Conservation (phyloP, 306 rosid species). For the Castanospermum australe region DNA sequence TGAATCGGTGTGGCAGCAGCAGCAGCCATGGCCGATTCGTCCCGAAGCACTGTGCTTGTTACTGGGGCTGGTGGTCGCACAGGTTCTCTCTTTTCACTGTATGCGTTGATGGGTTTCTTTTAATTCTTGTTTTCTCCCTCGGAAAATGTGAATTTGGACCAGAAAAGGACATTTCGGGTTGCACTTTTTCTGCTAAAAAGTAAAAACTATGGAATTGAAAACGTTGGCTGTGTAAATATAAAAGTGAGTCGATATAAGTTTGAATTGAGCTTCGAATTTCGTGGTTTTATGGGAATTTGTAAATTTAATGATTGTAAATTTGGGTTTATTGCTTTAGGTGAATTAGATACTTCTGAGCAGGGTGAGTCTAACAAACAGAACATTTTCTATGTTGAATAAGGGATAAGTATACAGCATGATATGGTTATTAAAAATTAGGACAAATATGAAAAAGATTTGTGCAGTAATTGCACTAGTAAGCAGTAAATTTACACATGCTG, state of each 20-base stretch:
- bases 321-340: background rate
- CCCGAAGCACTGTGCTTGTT: conserved; percentile 69
- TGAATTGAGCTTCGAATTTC: background rate
- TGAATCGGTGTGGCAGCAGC: background rate
- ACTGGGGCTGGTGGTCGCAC: conserved; percentile 98
- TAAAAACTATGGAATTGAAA: background rate
- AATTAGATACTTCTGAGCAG: background rate
- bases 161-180: background rate
- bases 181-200: too few relatives aligned
- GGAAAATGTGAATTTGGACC: background rate
- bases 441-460: background rate
- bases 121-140: background rate
- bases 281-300: background rate
- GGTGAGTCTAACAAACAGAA: background rate
- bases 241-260: background rate
- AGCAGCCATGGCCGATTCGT: conserved; percentile 62
- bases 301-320: background rate
- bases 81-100: conserved; percentile 40
- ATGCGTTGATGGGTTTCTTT: background rate
- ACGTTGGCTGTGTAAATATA: background rate
- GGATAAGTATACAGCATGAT: background rate
- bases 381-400: background rate
- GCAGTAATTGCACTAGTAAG: background rate
- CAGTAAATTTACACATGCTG: background rate
- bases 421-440: background rate